Conservation (phyloP, 179 eudicot genomes). For the Drosera spatulata region DNA sequence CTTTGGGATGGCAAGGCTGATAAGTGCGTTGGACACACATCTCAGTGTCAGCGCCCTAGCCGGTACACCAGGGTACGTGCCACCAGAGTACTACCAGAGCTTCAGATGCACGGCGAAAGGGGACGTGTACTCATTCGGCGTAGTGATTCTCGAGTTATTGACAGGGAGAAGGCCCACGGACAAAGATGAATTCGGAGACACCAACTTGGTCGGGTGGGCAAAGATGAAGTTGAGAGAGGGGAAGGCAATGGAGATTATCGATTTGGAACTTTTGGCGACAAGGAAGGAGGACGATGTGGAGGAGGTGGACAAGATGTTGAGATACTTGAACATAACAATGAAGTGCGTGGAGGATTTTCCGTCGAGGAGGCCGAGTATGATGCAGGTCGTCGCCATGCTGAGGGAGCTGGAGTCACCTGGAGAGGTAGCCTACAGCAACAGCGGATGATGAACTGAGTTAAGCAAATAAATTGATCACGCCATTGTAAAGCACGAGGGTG, state of each 20-base stretch:
- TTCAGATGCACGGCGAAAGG: slow-evolving; percentile 95
- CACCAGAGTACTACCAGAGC: slow-evolving; percentile 98
- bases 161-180: slow-evolving; percentile 92
- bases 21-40: slow-evolving; percentile 93
- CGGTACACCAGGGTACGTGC: slow-evolving; percentile 97
- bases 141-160: slow-evolving; percentile 66
- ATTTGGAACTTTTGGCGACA: slow-evolving; percentile 42
- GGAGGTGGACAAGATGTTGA: slow-evolving; percentile 74
- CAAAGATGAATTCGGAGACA: slow-evolving; percentile 94
- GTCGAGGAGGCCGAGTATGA: slow-evolving; percentile 89
- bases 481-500: too few relatives aligned
- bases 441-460: slow-evolving; percentile 7
- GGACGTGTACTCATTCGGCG: slow-evolving; percentile 91
- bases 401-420: slow-evolving; percentile 54
- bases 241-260: slow-evolving; percentile 82
- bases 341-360: slow-evolving; percentile 93
- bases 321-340: slow-evolving; percentile 60
- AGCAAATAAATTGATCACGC: neutral
- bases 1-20: slow-evolving; percentile 97
- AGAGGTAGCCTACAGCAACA: slow-evolving; percentile 25
- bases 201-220: slow-evolving; percentile 95
- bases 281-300: slow-evolving; percentile 38
- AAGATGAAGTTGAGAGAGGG: slow-evolving; percentile 91
- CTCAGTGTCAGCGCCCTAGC: slow-evolving; percentile 94
- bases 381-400: slow-evolving; percentile 88